These are phyloP conservation scores for Coprinopsis strossmayeri DNA, from an alignment of 768 basidiomycete species.

Conservation along the genomic window DNA sequence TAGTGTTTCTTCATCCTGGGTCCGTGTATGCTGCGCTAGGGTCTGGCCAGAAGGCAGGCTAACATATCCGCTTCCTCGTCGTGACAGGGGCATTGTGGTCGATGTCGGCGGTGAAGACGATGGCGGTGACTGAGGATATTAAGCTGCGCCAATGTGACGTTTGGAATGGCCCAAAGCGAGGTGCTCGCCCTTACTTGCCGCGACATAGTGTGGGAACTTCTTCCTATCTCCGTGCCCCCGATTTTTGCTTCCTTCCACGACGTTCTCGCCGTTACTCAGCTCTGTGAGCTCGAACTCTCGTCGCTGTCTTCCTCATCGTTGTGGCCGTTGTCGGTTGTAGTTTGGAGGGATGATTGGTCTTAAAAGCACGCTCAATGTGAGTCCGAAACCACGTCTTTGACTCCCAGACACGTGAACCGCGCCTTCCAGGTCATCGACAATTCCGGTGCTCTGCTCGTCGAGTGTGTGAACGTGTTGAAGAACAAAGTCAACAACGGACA, in stretches of 20 bases:
- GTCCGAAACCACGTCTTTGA: slow-evolving; percentile 15
- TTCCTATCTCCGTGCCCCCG: background rate
- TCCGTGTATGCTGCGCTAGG: slow-evolving; percentile 82
- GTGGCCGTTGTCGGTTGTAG: slow-evolving; percentile 2
- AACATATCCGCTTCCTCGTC: slow-evolving; percentile 73
- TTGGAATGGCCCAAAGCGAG: background rate
- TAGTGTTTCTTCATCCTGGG: slow-evolving; percentile 79
- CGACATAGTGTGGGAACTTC: slow-evolving; percentile 18
- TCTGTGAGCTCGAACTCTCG: no score
- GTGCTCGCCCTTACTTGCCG: slow-evolving; percentile 4
- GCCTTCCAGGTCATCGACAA: slow-evolving; percentile 86
- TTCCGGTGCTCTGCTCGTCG: slow-evolving; percentile 88
- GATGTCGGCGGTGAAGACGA: slow-evolving; percentile 4
- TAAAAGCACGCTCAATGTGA: slow-evolving; percentile 83
- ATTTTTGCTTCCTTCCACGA: background rate
- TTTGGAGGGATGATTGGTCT: slow-evolving; percentile 78
- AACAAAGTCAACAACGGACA: slow-evolving; percentile 94
- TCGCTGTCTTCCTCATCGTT: background rate
- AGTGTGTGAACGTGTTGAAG: slow-evolving; percentile 95
- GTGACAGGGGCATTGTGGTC: slow-evolving; percentile 53
- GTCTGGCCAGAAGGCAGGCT: slow-evolving; percentile 70
- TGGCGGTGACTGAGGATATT: slow-evolving; percentile 15
- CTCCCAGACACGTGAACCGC: background rate
- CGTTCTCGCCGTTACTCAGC: background rate
- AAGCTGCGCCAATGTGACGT: background rate